phyloP scores from a whole-genome alignment of 495 filamentous ascomycete genomes.

The Choiromyces venosus region DNA sequence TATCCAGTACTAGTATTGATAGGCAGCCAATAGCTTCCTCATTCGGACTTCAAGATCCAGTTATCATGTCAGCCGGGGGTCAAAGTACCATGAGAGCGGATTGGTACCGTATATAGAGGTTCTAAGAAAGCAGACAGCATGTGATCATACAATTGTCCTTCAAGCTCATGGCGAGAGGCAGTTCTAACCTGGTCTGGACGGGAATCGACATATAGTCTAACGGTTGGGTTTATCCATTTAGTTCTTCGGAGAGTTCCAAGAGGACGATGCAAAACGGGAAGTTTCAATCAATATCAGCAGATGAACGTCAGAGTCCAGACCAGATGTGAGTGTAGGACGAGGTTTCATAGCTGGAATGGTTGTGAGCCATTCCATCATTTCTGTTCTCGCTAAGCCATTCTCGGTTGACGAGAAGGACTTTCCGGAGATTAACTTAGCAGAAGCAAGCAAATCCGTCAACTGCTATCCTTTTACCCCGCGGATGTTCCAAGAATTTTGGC shows the following conservation, averaged over 20 bases:
- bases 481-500: background rate
- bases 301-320: conserved; percentile 26
- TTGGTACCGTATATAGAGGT: background rate
- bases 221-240: conserved; percentile 15
- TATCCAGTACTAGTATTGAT: conserved; percentile 11
- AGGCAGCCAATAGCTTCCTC: conserved; percentile 30
- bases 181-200: conserved; percentile 32
- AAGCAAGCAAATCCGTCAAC: conserved; percentile 18
- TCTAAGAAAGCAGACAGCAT: background rate
- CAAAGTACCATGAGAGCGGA: conserved; percentile 28
- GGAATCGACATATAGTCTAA: conserved; percentile 34
- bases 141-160: conserved; percentile 13
- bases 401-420: conserved; percentile 23
- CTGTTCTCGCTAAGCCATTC: conserved; percentile 29
- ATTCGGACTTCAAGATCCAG: conserved; percentile 23
- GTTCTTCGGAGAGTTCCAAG: conserved; percentile 21
- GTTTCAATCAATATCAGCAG: background rate
- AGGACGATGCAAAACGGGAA: conserved; percentile 21
- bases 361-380: conserved; percentile 14
- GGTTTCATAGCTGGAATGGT: conserved; percentile 21
- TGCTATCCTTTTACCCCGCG: background rate
- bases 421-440: conserved; percentile 14
- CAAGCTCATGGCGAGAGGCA: conserved; percentile 28
- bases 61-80: conserved; percentile 10
- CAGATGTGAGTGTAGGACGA: conserved; percentile 12